Percentiles rank a stretch among this genome's conserved stretches.
Conservation (phyloP, 2,329 filamentous ascomycete species). For the Tolypocladium nubicola region DNA sequence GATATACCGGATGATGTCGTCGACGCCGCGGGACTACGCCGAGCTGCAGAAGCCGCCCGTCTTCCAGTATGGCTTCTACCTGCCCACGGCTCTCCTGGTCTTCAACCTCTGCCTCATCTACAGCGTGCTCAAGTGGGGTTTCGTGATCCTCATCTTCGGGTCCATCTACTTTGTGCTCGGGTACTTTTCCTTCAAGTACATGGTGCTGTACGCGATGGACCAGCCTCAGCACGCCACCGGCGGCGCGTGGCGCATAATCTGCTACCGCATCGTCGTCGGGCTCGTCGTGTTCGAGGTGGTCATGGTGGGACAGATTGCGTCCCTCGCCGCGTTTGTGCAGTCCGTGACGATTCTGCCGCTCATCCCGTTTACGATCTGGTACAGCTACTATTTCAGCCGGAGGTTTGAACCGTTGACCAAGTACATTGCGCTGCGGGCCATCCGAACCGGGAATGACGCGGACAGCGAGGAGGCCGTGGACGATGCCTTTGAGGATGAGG, state of each 20-base stretch:
- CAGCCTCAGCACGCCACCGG: conserved; percentile 91
- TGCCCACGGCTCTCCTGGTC: conserved; percentile 84
- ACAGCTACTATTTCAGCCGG: conserved; percentile 67
- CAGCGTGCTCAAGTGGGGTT: conserved; percentile 72
- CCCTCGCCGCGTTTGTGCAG: conserved; percentile 61
- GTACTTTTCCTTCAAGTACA: conserved; percentile 92
- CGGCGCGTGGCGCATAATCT: conserved; percentile 92
- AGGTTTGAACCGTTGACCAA: conserved; percentile 83
- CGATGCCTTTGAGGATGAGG: conserved; percentile 28
- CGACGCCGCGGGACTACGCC: conserved; percentile 81
- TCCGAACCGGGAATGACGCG: conserved; percentile 42
- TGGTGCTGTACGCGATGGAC: conserved; percentile 96
- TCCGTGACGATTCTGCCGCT: conserved; percentile 68
- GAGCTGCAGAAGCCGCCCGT: conserved; percentile 71
- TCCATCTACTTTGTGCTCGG: conserved; percentile 75
- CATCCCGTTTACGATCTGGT: conserved; percentile 75
- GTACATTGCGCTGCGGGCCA: conserved; percentile 84
- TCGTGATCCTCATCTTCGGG: conserved; percentile 71
- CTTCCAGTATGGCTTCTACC: conserved; percentile 93
- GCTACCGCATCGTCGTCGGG: conserved; percentile 79
- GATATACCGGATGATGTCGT: conserved; percentile 64
- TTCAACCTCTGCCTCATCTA: conserved; percentile 96
- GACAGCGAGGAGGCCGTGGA: conserved; percentile 23
- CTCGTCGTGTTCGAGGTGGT: conserved; percentile 83
- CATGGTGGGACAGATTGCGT: conserved; percentile 76